Evolutionary conservation across 1,284 basidiomycete species (phyloP).

Genomic region (Rhodotorula sp.): DNA sequence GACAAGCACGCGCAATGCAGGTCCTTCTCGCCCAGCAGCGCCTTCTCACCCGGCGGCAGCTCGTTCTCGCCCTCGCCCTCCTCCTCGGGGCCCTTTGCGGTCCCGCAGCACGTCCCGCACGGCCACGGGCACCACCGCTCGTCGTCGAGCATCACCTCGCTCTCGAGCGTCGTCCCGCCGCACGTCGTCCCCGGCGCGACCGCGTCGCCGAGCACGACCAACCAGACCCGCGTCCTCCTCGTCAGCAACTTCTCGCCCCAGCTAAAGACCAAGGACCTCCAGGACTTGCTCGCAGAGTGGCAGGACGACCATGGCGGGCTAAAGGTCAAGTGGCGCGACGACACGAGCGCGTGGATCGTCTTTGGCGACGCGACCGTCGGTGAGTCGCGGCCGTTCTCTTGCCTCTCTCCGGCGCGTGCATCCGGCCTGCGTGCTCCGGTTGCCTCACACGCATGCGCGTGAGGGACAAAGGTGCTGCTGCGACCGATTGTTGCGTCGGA

Average conservation of each 20-base stretch:
- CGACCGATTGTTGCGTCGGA: no score
- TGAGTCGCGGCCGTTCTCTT: slow-evolving; percentile 45
- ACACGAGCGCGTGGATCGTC: slow-evolving; percentile 91
- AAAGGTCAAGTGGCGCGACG: slow-evolving; percentile 99
- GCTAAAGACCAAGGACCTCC: slow-evolving; percentile 96
- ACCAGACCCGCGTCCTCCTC: slow-evolving; percentile 80
- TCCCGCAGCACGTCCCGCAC: not conserved
- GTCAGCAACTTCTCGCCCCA: slow-evolving; percentile 89
- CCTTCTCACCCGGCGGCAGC: no score
- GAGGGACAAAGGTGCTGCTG: no score
- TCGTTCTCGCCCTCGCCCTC: no score
- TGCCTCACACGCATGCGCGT: no score
- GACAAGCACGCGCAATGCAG: no score
- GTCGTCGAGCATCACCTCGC: not conserved
- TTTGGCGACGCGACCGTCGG: slow-evolving; percentile 66
- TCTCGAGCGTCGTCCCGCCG: not conserved
- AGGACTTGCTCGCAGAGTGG: slow-evolving; percentile 85
- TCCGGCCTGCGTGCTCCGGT: no score
- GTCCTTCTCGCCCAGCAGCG: no score
- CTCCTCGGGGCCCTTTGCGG: no score
- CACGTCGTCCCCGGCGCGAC: not conserved
- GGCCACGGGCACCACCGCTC: not conserved
- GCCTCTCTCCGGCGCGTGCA: no score
- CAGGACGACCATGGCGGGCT: slow-evolving; percentile 85
- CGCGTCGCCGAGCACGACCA: slow-evolving; percentile 7